Base-by-base conservation (phyloP, 2,329 filamentous ascomycete species). In the Exophiala sp. region DNA sequence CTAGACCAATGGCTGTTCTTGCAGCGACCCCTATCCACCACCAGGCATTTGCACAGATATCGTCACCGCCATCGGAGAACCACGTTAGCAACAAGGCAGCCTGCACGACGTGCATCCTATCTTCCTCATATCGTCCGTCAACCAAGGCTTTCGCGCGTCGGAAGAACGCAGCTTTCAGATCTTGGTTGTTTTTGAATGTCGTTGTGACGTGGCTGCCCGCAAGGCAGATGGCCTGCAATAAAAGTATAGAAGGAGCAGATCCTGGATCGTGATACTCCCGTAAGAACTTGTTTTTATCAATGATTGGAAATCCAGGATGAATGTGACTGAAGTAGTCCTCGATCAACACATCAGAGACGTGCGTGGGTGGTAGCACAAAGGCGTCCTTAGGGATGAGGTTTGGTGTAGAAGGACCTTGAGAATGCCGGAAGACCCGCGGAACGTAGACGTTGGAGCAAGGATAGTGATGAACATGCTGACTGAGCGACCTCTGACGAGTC, bases 261-360 rank as follows among this genome's bases (percentile, higher is more conserved):
- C 54, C 44, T 2, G 55, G 49, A 20, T 57, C 45, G 77, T 66
- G 97, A 60, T 81, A 80, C 51, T 76, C 74, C 2, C 68, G 64
- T 75, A 79, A 77, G 59, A 81, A 81, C 21, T 73, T 61, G 24
- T 76, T 72, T 60, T 80, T 75, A 40, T 80, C 77, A 24, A 81
- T 67, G 18, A 81, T 72, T 11, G 78, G 78, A 55, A 77, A 79
- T 2, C 75, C 76, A 1, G 73, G 71, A 52, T 81, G 80, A 48
- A 81, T 70, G 50, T 75, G 72, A 3, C 64, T 65, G 57, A 79
- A 81, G 62, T 79, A 81, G 0, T 77, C 75, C 7, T 72, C 66
- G 3, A 82, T 70, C 12, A 82, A 68, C 51, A 75, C 70, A 62
- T 80, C 50, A 32, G 21, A 41, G n/a, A 41, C 18, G 16, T 41